A percentile compares a stretch with the other conserved stretches of the same genome.
Conservation (phyloP, 306 rosid species). For the Prunus davidiana region DNA sequence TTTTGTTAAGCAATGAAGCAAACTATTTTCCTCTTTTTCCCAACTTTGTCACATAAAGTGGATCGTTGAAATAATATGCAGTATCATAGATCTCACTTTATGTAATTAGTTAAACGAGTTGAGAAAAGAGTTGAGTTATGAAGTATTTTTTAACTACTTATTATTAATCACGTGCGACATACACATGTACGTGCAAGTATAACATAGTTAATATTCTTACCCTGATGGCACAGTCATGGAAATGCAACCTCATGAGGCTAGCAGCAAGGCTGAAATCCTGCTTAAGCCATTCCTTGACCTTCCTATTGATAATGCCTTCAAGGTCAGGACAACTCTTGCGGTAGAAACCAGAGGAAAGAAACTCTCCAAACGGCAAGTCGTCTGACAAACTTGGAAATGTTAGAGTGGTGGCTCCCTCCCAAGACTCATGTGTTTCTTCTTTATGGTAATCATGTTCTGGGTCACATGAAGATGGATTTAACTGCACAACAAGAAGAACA, state of each 20-base stretch:
- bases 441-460: slow-evolving; percentile 1
- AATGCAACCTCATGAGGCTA: slow-evolving; percentile 68
- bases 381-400: slow-evolving; percentile 38
- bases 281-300: slow-evolving; percentile 48
- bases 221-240: slow-evolving; percentile 81
- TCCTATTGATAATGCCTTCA: slow-evolving; percentile 51
- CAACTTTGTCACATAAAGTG: too few relatives aligned
- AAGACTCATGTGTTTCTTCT: slow-evolving; percentile 4
- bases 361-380: slow-evolving; percentile 32
- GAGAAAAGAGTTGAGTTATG: too few relatives aligned
- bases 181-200: background rate
- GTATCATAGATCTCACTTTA: too few relatives aligned
- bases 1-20: background rate
- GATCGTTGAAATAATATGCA: too few relatives aligned
- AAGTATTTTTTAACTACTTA: background rate
- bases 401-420: slow-evolving; percentile 28
- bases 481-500: slow-evolving; percentile 32
- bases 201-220: slow-evolving; percentile 25
- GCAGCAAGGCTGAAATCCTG: slow-evolving; percentile 60
- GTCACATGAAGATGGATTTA: slow-evolving; percentile 25
- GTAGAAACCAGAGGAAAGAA: slow-evolving; percentile 52
- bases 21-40: background rate
- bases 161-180: background rate
- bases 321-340: slow-evolving; percentile 54
- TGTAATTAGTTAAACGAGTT: too few relatives aligned